phyloP scores from a whole-genome alignment of 2,329 filamentous ascomycete species.

The Fonsecaea monophora region DNA sequence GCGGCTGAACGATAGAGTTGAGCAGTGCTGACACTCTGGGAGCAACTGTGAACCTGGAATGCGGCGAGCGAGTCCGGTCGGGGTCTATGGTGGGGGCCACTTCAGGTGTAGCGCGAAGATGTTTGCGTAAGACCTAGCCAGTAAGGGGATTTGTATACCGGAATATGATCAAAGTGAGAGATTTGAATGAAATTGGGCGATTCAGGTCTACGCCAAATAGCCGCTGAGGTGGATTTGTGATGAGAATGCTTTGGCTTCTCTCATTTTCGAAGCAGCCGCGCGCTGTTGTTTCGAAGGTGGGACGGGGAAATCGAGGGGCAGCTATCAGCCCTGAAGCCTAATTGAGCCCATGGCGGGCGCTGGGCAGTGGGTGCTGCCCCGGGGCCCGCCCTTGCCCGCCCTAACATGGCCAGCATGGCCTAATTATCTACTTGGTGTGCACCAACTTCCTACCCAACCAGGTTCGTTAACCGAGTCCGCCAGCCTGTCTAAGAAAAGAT shows the following conservation, averaged over 20 bases:
- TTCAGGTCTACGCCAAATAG: constrained; percentile 13
- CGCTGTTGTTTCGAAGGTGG: constrained; percentile 11
- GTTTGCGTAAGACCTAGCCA: constrained; percentile 35
- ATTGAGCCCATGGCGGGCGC: background rate
- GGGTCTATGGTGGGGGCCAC: constrained; percentile 30
- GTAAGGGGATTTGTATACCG: constrained; percentile 15
- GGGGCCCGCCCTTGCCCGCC: background rate
- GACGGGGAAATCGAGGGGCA: constrained; percentile 11
- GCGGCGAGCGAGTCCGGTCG: constrained; percentile 24
- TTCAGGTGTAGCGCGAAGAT: constrained; percentile 21
- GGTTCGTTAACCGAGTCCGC: background rate
- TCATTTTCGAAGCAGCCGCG: constrained; percentile 9
- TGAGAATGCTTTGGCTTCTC: constrained; percentile 5
- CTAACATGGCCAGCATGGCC: too few species aligned
- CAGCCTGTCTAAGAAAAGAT: background rate
- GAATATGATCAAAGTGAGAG: constrained; percentile 7
- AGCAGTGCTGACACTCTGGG: constrained; percentile 32
- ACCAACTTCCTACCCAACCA: background rate
- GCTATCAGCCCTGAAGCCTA: background rate
- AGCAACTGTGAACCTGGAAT: constrained; percentile 19
- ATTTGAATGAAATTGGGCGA: constrained; percentile 8
- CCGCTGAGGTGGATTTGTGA: constrained; percentile 20
- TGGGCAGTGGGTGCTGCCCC: background rate
- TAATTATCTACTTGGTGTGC: too few species aligned
- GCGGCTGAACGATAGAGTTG: constrained; percentile 38